Evolutionary conservation across 2,329 filamentous ascomycete species (phyloP), one percentile per base, ranked within the genome.

Genomic region (Hymenoscyphus linearis): DNA sequence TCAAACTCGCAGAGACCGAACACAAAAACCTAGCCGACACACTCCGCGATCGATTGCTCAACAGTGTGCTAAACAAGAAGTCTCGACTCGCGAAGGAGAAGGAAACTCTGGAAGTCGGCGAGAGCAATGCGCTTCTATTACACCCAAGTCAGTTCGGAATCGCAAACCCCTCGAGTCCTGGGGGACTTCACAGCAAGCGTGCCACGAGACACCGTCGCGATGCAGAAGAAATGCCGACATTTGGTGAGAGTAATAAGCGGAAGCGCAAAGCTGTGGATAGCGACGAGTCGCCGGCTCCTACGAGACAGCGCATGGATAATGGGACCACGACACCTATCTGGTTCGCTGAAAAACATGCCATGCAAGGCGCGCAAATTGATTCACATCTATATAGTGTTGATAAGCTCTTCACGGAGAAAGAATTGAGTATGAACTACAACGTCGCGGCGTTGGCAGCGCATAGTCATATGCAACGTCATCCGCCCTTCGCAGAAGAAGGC

Each of bases 361-460:
- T 59, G 76, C 81, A 61, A 22, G 59, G 66, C 60, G 82, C 82
- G 70, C 80, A 85, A 68, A 80, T 82, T 22, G 85, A 74, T 22
- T 69, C 83, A 9, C 80, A 84, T 0, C 75, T 85, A 1, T 87
- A 86, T 71, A 87, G 82, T 70, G 82, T 89, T 62, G 85, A 88
- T 68, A 88, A 88, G 76, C 80, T 89, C 40, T 89, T 89, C 57
- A 88, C 85, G 0, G 86, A 89, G 67, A 88, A 86, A 73, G 86
- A 89, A 74, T 78, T 89, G 34, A 80, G 82, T 4, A 80, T 88
- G 77, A 84, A 83, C 31, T 87, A 87, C 71, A 87, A 87, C 63
- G 76, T 78, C 4, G 82, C 86, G 4, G 85, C 85, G 34, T 68
- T 86, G 22, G 85, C 85, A 2, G 81, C 86, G 9, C 83, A 87